Evolutionary conservation across 345 rosid genomes (phyloP), one percentile per base, ranked within the genome.

Genomic region (thale cress (Arabidopsis thaliana)): DNA sequence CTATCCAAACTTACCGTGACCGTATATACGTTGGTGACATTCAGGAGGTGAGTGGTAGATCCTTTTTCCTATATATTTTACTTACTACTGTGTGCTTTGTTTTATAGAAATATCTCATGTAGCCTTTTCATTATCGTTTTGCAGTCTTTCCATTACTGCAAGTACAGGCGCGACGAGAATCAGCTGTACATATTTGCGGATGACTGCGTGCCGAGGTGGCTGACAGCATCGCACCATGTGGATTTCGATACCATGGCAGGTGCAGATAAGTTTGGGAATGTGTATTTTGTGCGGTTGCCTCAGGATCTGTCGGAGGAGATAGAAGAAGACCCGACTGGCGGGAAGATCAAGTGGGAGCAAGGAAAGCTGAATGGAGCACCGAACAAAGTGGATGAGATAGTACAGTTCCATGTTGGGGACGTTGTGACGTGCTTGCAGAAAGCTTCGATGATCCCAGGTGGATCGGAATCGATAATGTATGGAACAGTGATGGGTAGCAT

Each of bases 71-170:
- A 28, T 7, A 13, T 20, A 6, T 61, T 1, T 13, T 48, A 37
- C 65, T 22, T 10, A 30, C 38, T 49, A n/a, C 20, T 28, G 3
- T 33, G 14, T 8, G 34, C 46, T 34, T 40, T 41, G 20, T 16
- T 16, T 38, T 62, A 62, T 25, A 10, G 8, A 46, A 38, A 11
- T 24, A 37, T 42, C 59, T 74, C 0, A 74, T 45, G 25, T 65
- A 58, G 23, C 30, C 10, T 36, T 34, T 44, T 24, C 14, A 2
- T 60, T 71, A 5, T 71, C 12, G 65, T 78, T 61, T 82, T 78
- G 86, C 87, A 95, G 97, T 95, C 99, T 44, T 95, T 95, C 81
- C 99, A 92, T 76, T 95, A 86, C 81, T 95, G 99, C 98, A 95
- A 92, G 84, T 95, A 95, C 71, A 88, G 98, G 55, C 91, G 97